Evolutionary conservation across 2,329 filamentous ascomycete species (phyloP), one percentile per base, ranked within the genome.

Genomic region (Rhinocladiella mackenziei): DNA sequence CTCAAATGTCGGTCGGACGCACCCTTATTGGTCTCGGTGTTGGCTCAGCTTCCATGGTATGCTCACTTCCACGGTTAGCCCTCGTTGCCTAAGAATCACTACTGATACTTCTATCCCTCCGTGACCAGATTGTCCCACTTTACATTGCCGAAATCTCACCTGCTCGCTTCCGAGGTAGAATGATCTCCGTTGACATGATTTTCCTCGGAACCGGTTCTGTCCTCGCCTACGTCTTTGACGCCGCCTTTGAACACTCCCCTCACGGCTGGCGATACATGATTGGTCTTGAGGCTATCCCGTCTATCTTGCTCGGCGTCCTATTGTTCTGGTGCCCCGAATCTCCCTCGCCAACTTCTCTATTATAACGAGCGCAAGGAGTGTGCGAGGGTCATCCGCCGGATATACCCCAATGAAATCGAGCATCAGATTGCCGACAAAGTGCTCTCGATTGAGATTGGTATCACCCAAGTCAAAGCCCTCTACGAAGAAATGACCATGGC

Each of bases 181-280:
- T 73, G 64, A 70, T 75, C 54, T 67, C 62, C 1, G 57, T 76
- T 17, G 83, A 87, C 48, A 80, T 83, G 19, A 69, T 96, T 18
- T 88, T 92, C 54, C 83, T 96, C 43, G 95, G 89, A 0, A 71
- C 85, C 7, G 91, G 91, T 0, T 89, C 96, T 65, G 86, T 95
- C 1, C 77, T 94, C 10, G 88, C 89, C 2, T 96, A 96, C 64
- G 63, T 92, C 1, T 68, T 89, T 6, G 91, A 89, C 1, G 94
- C 86, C 83, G 64, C 74, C 0, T 83, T 94, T 70, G 69, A 36
- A 75, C 80, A 6, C 73, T 76, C 8, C 18, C 8, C 13, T 4
- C 31, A 69, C 15, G 39, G 39, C 6, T 43, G 39, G 39, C 31
- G 39, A 25, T 36, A 86, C 81, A 89, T 95, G 78, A 89, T 96